Percentiles rank a stretch among this genome's conserved stretches.
Evolutionary conservation across 441 rosid genomes (phyloP).

Genomic region (Mallotus japonicus): DNA sequence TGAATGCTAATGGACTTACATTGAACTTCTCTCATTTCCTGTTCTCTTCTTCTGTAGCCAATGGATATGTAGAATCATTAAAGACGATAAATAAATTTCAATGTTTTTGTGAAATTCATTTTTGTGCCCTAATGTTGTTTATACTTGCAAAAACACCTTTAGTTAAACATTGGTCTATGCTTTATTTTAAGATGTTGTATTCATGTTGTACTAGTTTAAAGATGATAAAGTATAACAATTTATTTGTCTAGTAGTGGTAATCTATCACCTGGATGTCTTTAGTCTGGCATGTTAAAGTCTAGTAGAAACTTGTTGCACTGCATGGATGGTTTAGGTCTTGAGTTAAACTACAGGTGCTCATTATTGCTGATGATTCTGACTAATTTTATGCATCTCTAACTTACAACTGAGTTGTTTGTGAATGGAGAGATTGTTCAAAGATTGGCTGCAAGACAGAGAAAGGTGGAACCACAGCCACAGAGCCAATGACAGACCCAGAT

Average conservation of each 20-base stretch:
- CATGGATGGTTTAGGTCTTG: background rate
- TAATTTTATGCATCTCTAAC: background rate
- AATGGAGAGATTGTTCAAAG: slow-evolving; percentile 94
- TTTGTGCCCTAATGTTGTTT: too few relatives aligned
- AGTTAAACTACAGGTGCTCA: background rate
- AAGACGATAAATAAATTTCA: too few relatives aligned
- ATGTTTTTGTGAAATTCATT: too few relatives aligned
- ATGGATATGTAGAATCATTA: too few relatives aligned
- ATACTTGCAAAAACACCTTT: too few relatives aligned
- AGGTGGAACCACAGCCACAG: slow-evolving; percentile 94
- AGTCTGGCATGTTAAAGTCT: too few relatives aligned
- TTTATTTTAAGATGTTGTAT: background rate
- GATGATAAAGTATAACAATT: background rate
- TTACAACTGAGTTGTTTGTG: slow-evolving; percentile 88
- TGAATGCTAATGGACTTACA: too few relatives aligned
- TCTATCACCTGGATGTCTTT: too few relatives aligned
- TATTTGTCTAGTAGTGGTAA: background rate
- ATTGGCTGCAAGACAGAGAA: slow-evolving; percentile 86
- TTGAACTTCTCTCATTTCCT: too few relatives aligned
- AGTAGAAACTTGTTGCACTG: background rate
- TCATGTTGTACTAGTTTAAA: background rate
- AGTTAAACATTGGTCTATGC: too few relatives aligned
- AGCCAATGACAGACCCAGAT: slow-evolving; percentile 90
- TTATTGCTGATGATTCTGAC: background rate
- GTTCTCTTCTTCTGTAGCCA: too few relatives aligned